Percentiles rank a stretch among this genome's conserved stretches.
These are phyloP conservation scores for Phytopythium cucurbitacearum DNA, from an alignment of 352 stramenopile species.

Conservation along the genomic window DNA sequence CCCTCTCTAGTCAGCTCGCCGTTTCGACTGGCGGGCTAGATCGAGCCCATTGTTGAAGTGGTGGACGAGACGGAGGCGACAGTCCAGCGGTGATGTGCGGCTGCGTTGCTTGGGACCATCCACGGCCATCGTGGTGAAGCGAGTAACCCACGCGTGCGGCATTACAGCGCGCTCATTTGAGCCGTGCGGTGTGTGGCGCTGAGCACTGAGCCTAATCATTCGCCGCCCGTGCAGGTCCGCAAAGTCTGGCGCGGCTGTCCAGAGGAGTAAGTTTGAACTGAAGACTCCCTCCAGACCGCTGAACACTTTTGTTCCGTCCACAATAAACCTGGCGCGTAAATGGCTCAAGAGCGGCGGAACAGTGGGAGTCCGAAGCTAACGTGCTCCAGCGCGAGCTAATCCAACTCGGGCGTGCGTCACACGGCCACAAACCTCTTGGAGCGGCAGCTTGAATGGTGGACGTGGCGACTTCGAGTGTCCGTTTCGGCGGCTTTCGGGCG, in stretches of 20 bases:
- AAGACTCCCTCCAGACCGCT: not conserved
- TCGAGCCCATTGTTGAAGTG: too few relatives aligned
- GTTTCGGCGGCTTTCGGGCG: too few relatives aligned
- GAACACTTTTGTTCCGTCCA: conserved; percentile 1
- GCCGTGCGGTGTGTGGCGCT: conserved; percentile 1
- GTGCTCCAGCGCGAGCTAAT: not conserved
- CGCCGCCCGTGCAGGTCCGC: too few relatives aligned
- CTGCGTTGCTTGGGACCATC: not conserved
- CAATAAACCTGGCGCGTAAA: not conserved
- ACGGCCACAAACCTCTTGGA: conserved; percentile 2
- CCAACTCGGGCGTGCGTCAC: not conserved
- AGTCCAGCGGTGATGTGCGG: conserved; percentile 5
- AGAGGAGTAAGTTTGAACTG: too few relatives aligned
- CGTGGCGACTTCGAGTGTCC: too few relatives aligned
- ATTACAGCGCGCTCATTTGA: conserved; percentile 6
- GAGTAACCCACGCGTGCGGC: conserved; percentile 4
- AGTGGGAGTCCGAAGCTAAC: conserved; percentile 3
- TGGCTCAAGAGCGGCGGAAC: not conserved
- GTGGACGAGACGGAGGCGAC: not conserved
- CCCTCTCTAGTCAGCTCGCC: not conserved
- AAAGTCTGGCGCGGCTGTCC: too few relatives aligned
- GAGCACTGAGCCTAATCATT: conserved; percentile 8
- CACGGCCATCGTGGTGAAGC: conserved; percentile 1
- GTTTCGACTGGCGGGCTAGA: too few relatives aligned
- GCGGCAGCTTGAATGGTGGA: conserved; percentile 2